Percentiles rank a stretch among this genome's conserved stretches.
phyloP scores from a whole-genome alignment of 2,329 filamentous ascomycete genomes.

The Claviceps capensis region DNA sequence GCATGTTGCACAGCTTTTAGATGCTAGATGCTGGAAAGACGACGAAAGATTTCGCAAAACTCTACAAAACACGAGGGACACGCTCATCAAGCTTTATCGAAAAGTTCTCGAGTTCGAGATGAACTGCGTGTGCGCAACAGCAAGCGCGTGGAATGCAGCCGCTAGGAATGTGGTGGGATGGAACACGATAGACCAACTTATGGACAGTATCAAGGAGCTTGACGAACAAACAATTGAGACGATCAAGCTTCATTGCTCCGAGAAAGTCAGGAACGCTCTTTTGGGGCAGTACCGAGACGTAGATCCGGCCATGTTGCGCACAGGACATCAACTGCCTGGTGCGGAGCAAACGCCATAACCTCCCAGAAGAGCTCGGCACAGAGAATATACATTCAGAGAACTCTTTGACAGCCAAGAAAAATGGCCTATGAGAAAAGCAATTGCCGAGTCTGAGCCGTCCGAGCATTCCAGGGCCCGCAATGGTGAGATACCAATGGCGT shows the following conservation, averaged over 20 bases:
- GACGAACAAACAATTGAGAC: constrained; percentile 14
- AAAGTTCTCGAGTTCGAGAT: constrained; percentile 24
- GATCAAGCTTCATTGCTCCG: constrained; percentile 12
- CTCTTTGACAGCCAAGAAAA: background rate
- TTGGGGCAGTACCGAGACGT: constrained; percentile 7
- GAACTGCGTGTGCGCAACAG: constrained; percentile 25
- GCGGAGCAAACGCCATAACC: background rate
- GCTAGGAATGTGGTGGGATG: constrained; percentile 24
- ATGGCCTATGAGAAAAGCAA: background rate
- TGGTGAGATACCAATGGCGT: background rate
- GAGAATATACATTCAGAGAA: background rate
- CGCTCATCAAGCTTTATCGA: constrained; percentile 17
- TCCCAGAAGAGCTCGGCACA: background rate
- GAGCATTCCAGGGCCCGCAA: background rate
- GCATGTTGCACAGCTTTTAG: constrained; percentile 16
- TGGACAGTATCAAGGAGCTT: constrained; percentile 13
- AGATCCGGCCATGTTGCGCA: constrained; percentile 1
- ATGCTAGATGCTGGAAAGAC: constrained; percentile 10
- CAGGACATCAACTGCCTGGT: background rate
- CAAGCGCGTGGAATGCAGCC: constrained; percentile 22
- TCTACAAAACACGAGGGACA: constrained; percentile 11
- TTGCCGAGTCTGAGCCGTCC: background rate
- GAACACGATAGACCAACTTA: constrained; percentile 16
- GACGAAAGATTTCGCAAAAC: constrained; percentile 12
- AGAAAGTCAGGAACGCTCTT: constrained; percentile 8